Base-by-base conservation (phyloP, 257 asterid genomes). In the Sherardia arvensis region DNA sequence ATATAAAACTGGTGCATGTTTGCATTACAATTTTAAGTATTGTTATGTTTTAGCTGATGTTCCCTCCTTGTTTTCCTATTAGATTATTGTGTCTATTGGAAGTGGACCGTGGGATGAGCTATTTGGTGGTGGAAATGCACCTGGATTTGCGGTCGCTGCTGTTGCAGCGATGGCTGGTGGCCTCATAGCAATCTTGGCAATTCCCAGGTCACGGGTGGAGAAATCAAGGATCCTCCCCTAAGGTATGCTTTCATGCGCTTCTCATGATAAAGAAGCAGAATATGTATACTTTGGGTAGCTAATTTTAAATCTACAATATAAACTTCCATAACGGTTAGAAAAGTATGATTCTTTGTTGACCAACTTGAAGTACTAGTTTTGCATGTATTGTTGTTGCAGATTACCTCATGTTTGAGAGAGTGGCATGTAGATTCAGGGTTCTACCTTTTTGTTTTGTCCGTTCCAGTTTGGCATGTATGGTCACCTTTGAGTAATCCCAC, bases 121-220 rank as follows among this genome's bases (percentile, higher is more conserved):
- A 49, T 66, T 86, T 76, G 97, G 95, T 58, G 96, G 96, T 56
- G 97, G 96, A 57, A 87, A 83, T 77, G 82, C 97, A 2, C 94
- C 96, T 53, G 95, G 95, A 62, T 73, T 91, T 53, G 81, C 57
- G 49, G 82, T 84, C 20, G 96, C 85, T 36, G 89, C 95, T 30
- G 15, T 84, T 65, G 70, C 94, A 65, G 78, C 96, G 30, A 71
- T 85, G 64, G 71, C 75, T 21, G 75, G 82, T 76, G 96, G 94
- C 73, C 78, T 85, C 61, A 43, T 85, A 78, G 91, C 94, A 75
- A 87, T 91, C 66, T 66, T 90, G 81, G 96, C 89, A 4, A 85
- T 90, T 74, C 97, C 96, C 7, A 75, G 93, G 69, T 80, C 96
- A 32, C 76, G 95, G 78, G 79, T 83, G 27, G 93, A 81, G 17